These are phyloP conservation scores for Aspergillus ochraceoroseus DNA, from an alignment of 2,329 filamentous ascomycete genomes.

Conservation along the genomic window DNA sequence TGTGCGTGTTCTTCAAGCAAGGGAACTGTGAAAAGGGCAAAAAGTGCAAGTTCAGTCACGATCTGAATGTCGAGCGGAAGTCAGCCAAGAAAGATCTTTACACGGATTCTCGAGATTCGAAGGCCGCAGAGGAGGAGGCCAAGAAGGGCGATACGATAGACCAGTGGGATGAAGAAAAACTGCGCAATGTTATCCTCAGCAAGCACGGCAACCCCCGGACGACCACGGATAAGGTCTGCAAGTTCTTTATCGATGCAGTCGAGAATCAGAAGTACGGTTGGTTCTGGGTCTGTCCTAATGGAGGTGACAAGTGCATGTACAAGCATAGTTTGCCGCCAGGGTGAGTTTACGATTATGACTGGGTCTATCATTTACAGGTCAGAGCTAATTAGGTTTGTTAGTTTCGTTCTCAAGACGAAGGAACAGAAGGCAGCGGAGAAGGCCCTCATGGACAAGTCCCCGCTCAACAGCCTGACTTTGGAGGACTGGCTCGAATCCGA, in stretches of 20 bases:
- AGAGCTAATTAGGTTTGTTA: slow-evolving; percentile 36
- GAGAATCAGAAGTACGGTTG: slow-evolving; percentile 98
- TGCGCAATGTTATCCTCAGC: slow-evolving; percentile 81
- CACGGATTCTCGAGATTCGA: slow-evolving; percentile 67
- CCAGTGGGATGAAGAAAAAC: slow-evolving; percentile 96
- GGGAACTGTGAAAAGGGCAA: slow-evolving; percentile 94
- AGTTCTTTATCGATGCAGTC: slow-evolving; percentile 93
- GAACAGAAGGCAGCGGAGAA: slow-evolving; percentile 95
- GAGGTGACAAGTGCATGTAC: slow-evolving; percentile 97
- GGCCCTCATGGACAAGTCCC: slow-evolving; percentile 90
- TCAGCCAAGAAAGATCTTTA: slow-evolving; percentile 89
- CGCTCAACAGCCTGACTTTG: slow-evolving; percentile 85
- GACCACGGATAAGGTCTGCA: slow-evolving; percentile 97
- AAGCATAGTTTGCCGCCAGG: slow-evolving; percentile 91
- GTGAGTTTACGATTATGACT: slow-evolving; percentile 53
- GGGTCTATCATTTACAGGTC: no score
- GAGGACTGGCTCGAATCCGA: slow-evolving; percentile 98
- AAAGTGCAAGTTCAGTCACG: slow-evolving; percentile 98
- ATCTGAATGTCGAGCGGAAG: slow-evolving; percentile 83
- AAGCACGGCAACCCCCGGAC: slow-evolving; percentile 98
- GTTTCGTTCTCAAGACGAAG: slow-evolving; percentile 95
- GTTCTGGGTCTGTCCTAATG: slow-evolving; percentile 98
- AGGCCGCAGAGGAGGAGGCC: slow-evolving; percentile 61
- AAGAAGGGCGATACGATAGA: slow-evolving; percentile 92
- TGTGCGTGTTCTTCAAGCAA: slow-evolving; percentile 97